Percentiles rank a stretch among this genome's conserved stretches.
Conservation (phyloP, 371 early-diverging fungal genomes). For the Actinomortierella ambigua region DNA sequence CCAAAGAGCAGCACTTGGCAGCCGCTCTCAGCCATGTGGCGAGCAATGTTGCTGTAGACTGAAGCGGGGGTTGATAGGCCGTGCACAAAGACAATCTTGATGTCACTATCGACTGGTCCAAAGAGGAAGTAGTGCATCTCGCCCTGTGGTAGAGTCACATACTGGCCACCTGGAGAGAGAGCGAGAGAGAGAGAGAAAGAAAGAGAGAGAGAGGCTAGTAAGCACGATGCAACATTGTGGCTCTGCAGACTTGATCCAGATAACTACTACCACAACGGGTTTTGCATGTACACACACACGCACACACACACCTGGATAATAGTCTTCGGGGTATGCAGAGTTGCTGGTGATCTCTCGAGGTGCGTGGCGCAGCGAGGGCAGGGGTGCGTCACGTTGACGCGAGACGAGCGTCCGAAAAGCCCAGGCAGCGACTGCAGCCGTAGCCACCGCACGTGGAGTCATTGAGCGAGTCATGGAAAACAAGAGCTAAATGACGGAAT, state of each 20-base stretch:
- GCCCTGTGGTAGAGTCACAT: conserved; percentile 23
- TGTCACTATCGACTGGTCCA: conserved; percentile 41
- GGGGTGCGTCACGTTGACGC: no score
- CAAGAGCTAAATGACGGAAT: neutral
- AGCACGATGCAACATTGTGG: neutral
- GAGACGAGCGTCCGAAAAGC: no score
- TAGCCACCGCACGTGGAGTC: neutral
- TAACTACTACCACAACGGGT: no score
- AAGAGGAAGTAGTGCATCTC: conserved; percentile 40
- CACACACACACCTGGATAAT: conserved; percentile 25
- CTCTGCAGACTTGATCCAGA: no score
- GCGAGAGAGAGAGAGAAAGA: neutral
- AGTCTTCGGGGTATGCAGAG: conserved; percentile 47
- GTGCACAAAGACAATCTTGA: conserved; percentile 44
- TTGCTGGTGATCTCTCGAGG: conserved; percentile 43
- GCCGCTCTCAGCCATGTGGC: conserved; percentile 29
- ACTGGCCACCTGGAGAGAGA: conserved; percentile 19
- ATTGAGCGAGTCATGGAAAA: neutral
- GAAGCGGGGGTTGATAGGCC: conserved; percentile 41
- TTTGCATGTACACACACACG: neutral
- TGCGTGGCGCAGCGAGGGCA: conserved; percentile 45
- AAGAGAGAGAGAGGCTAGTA: neutral
- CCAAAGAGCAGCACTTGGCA: conserved; percentile 42
- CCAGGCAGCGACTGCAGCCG: neutral
- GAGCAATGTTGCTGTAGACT: conserved; percentile 24